phyloP scores from a whole-genome alignment of 495 filamentous ascomycete genomes.

The Bacidia gigantensis region DNA sequence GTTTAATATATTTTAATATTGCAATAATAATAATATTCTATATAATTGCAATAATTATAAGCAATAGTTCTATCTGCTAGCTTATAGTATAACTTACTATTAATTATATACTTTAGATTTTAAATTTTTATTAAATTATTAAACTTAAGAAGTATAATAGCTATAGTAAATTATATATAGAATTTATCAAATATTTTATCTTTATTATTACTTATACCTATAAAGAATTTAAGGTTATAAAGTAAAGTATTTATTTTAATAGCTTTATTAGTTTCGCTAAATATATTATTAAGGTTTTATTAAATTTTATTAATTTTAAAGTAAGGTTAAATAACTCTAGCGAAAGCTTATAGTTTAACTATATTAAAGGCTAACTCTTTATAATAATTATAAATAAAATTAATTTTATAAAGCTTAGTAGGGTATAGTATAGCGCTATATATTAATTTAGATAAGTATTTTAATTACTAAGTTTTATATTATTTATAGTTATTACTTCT shows the following conservation, averaged over 20 bases:
- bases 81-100: not conserved
- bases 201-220: not conserved
- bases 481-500: slow-evolving; percentile 1
- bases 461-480: not conserved
- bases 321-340: not conserved
- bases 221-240: not conserved
- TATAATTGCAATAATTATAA: not conserved
- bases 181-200: not conserved
- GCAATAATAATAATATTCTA: not conserved
- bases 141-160: not conserved
- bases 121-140: not conserved
- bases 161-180: not conserved
- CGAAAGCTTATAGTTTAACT: not conserved
- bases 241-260: not conserved
- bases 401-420: not conserved
- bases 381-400: slow-evolving; percentile 2
- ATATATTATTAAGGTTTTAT: not conserved
- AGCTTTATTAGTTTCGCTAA: not conserved
- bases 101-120: not conserved
- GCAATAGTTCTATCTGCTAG: not conserved
- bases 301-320: not conserved
- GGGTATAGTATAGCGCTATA: not conserved
- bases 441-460: not conserved
- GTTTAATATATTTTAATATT: not conserved
- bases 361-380: not conserved